A percentile compares a stretch with the other conserved stretches of the same genome.
phyloP scores from a whole-genome alignment of 805 yeast genomes.

The Candida pseudoglaebosa region DNA sequence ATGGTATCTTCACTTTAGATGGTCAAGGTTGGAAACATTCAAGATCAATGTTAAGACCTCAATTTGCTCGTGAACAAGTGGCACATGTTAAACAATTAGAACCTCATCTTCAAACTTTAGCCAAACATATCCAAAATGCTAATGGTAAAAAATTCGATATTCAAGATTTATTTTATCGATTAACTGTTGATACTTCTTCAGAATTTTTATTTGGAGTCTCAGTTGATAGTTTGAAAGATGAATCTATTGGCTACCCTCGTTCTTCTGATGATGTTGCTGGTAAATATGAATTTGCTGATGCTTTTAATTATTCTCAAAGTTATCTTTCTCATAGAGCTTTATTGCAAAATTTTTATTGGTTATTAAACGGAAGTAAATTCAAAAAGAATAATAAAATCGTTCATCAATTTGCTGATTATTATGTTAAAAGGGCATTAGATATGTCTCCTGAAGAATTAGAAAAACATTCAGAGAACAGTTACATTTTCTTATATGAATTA shows the following conservation, averaged over 20 bases:
- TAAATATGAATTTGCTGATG: constrained; percentile 15
- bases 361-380: constrained; percentile 16
- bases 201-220: constrained; percentile 40
- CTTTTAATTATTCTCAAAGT: constrained; percentile 35
- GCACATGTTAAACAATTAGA: constrained; percentile 31
- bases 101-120: constrained; percentile 24
- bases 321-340: constrained; percentile 28
- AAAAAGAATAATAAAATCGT: constrained; percentile 14
- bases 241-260: constrained; percentile 1
- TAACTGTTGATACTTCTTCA: constrained; percentile 38
- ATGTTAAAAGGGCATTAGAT: constrained; percentile 28
- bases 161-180: constrained; percentile 31
- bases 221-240: constrained; percentile 18
- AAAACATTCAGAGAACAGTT: constrained; percentile 23
- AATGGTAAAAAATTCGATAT: constrained; percentile 24
- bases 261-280: constrained; percentile 1
- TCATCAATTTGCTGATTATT: constrained; percentile 18
- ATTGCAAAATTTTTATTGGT: constrained; percentile 27
- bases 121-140: constrained; percentile 16
- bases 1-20: constrained; percentile 37
- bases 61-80: constrained; percentile 34
- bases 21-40: constrained; percentile 36
- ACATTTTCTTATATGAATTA: constrained; percentile 35
- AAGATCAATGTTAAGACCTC: constrained; percentile 35
- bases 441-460: constrained; percentile 27